Base-by-base conservation (phyloP, 306 rosid genomes). In the Abrus precatorius region DNA sequence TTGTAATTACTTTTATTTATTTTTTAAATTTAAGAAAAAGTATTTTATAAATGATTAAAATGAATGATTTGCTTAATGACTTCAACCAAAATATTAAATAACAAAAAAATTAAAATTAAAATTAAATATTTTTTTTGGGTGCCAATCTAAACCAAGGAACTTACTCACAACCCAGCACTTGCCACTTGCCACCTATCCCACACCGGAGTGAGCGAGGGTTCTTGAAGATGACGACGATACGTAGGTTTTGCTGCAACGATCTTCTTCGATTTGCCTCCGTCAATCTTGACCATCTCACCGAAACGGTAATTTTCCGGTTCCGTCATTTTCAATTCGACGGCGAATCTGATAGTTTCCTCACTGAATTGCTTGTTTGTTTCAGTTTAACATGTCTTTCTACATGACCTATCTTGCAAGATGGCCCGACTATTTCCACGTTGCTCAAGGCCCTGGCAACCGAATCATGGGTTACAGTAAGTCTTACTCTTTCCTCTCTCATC, bases 321-420 rank as follows among this genome's bases (percentile, higher is more conserved):
- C 13, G 1, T 14, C 38, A 0, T 5, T 43, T 69, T 32, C 32
- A 11, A 10, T 69, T 48, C 4, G 29, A 73, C 11, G 50, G 33
- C 38, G 54, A 67, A 8, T 44, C n/a, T 44, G 36, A 20, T 20
- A 13, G 14, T 36, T 33, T 14, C 1, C 7, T 27, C 7, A 1
- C 41, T 27, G 36, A 62, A 2, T 41, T 62, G 36, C 5, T 54
- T 34, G 1, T 45, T 36, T 8, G 13, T 72, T 77, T 45, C 92
- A 93, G 98, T 96, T 93, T 85, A 96, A 93, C 69, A 96, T 96
- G 99, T 96, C 98, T 11, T 93, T 93, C 89, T 96, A 96, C 81
- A 93, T 96, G 99, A 92, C 99, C 78, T 96, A 96, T 74, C 86
- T 96, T 1, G 99, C 99, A 3, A 82, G 99, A 86, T 96, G 99